These are phyloP conservation scores for Aspergillus alliaceus DNA, from an alignment of 2,329 filamentous ascomycete species.

Conservation along the genomic window DNA sequence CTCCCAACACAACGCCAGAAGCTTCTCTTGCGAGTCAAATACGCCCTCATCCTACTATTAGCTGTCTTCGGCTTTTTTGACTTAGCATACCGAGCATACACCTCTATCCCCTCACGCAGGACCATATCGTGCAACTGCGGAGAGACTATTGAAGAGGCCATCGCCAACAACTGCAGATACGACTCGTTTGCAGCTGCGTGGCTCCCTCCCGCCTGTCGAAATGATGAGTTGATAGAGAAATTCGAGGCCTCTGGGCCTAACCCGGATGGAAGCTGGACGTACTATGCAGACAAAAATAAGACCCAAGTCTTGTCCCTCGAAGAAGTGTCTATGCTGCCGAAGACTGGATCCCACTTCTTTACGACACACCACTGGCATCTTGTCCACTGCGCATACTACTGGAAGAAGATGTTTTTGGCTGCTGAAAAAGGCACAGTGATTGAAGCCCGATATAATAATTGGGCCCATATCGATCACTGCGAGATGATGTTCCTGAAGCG, in stretches of 20 bases:
- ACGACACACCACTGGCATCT: conserved; percentile 30
- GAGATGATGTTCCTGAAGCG: conserved; percentile 14
- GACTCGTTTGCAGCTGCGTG: conserved; percentile 37
- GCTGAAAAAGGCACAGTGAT: conserved; percentile 16
- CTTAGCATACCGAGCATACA: not conserved
- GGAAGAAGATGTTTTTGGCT: conserved; percentile 28
- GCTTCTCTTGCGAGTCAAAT: not conserved
- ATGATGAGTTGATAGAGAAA: conserved; percentile 33
- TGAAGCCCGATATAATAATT: conserved; percentile 22
- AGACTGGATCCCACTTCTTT: conserved; percentile 18
- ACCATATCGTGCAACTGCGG: conserved; percentile 36
- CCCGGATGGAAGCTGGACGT: conserved; percentile 31
- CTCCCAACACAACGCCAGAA: not conserved
- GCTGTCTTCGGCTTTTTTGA: not conserved
- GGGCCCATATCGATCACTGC: conserved; percentile 17
- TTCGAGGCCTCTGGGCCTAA: conserved; percentile 33
- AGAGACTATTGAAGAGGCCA: conserved; percentile 27
- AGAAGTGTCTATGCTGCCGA: conserved; percentile 20
- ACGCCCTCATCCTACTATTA: not conserved
- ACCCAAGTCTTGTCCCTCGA: conserved; percentile 16
- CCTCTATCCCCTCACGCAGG: not conserved
- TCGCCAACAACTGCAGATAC: conserved; percentile 30
- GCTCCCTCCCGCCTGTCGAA: conserved; percentile 37
- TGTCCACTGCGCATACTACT: conserved; percentile 35
- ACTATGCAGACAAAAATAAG: conserved; percentile 31